phyloP scores from a whole-genome alignment of 371 early-diverging fungal genomes.

The Actinomortierella wolfii region DNA sequence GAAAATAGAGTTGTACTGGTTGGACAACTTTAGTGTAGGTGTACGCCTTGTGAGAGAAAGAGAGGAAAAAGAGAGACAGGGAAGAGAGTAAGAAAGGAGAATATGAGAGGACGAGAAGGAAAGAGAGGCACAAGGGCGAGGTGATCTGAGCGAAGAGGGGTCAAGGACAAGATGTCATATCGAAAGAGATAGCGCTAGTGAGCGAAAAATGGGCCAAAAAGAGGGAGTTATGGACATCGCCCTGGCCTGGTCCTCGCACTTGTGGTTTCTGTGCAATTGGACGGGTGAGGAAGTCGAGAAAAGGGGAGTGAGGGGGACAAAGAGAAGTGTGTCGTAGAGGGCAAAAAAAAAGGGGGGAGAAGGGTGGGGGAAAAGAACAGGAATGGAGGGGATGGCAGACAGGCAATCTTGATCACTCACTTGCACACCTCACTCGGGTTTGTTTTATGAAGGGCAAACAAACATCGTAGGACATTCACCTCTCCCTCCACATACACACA shows the following conservation, averaged over 20 bases:
- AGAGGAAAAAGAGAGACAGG: background rate
- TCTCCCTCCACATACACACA: too few species aligned
- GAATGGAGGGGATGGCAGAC: background rate
- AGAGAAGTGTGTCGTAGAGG: background rate
- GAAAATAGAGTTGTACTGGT: too few species aligned
- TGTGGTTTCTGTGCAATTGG: background rate
- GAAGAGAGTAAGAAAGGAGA: background rate
- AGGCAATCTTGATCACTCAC: too few species aligned
- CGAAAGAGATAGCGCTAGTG: background rate
- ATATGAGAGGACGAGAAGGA: background rate
- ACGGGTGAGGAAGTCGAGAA: background rate
- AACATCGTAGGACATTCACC: too few species aligned
- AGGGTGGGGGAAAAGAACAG: background rate
- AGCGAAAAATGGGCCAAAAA: background rate
- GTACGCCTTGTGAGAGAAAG: background rate
- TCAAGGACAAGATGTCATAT: background rate
- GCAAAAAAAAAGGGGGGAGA: background rate
- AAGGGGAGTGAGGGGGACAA: background rate
- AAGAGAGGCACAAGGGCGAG: too few species aligned
- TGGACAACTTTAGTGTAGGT: too few species aligned
- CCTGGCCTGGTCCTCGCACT: too few species aligned
- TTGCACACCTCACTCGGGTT: too few species aligned
- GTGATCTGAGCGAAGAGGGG: background rate
- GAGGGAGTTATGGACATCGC: background rate
- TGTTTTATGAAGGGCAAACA: too few species aligned